Evolutionary conservation across 148 eudicot species (phyloP).

Genomic region (Fagopyrum tataricum): DNA sequence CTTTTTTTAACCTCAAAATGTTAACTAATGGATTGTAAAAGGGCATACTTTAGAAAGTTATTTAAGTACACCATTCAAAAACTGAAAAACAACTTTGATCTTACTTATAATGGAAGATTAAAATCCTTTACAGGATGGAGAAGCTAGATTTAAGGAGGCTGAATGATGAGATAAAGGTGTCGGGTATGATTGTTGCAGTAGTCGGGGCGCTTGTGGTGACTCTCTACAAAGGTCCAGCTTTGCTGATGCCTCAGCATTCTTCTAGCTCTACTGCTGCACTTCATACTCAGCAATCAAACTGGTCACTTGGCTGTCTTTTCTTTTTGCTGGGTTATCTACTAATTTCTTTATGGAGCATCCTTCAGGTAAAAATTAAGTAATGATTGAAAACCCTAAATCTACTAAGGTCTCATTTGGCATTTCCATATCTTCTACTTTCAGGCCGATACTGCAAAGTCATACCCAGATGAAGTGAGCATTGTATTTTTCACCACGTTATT

Average conservation of each 20-base stretch:
- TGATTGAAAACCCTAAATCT: not conserved
- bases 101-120: not conserved
- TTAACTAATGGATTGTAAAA: too few relatives aligned
- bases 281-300: not conserved
- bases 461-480: not conserved
- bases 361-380: not conserved
- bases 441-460: not conserved
- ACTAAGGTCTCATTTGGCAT: too few relatives aligned
- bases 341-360: not conserved
- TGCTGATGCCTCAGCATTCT: constrained; percentile 12
- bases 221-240: constrained; percentile 1
- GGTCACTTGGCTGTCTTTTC: constrained; percentile 1
- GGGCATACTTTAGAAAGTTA: too few relatives aligned
- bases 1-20: too few relatives aligned
- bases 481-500: not conserved
- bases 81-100: not conserved
- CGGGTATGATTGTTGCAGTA: not conserved
- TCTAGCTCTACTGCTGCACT: not conserved
- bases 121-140: not conserved
- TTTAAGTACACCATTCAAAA: too few relatives aligned
- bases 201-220: not conserved
- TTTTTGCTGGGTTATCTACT: not conserved
- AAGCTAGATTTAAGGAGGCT: not conserved
- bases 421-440: not conserved
- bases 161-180: not conserved